Conservation (phyloP, 306 rosid species). For the Cicer judaicum region DNA sequence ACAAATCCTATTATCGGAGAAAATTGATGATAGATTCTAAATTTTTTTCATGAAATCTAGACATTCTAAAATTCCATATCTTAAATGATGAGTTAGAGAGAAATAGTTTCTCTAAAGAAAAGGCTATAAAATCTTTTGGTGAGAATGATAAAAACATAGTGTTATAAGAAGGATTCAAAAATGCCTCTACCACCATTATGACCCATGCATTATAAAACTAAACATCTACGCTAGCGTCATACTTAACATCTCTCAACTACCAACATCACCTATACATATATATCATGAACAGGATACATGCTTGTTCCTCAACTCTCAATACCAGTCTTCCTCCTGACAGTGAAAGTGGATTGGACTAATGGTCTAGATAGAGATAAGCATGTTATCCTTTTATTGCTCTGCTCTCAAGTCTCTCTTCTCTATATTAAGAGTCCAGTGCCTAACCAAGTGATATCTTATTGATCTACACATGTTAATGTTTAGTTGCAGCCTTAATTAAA, state of each 20-base stretch:
- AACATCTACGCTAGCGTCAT: neutral
- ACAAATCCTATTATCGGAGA: neutral
- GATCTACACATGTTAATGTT: neutral
- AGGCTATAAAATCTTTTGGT: neutral
- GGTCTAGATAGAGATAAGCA: constrained; percentile 5
- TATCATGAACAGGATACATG: neutral
- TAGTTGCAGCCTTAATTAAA: neutral
- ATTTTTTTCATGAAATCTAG: neutral
- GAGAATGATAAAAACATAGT: constrained; percentile 15
- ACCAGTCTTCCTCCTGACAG: constrained; percentile 2
- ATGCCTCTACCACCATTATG: constrained; percentile 12
- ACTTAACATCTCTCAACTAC: neutral
- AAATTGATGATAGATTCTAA: neutral
- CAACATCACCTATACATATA: neutral
- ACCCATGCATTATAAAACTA: neutral
- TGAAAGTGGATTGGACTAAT: neutral
- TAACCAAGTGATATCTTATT: constrained; percentile 1
- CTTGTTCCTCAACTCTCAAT: neutral
- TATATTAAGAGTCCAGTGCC: neutral
- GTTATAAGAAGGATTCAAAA: neutral
- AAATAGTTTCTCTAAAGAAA: constrained; percentile 25
- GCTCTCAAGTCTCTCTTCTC: neutral
- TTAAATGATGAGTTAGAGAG: neutral
- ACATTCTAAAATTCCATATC: neutral
- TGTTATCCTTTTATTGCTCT: neutral